Conservation (phyloP, 768 basidiomycete species). For the Melanogaster broomeanus region DNA sequence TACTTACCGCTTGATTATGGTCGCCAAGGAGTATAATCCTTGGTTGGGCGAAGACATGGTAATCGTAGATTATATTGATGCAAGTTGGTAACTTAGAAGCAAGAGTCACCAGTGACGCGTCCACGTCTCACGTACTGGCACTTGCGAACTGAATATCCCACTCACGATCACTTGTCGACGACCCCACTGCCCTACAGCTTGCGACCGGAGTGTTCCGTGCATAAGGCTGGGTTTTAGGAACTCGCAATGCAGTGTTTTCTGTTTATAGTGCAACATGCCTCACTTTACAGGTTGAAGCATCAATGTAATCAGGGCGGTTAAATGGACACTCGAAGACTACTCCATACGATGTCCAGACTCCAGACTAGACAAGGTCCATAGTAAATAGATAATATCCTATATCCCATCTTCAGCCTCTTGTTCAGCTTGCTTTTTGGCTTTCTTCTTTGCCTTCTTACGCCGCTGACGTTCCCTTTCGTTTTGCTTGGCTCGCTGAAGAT, state of each 20-base stretch:
- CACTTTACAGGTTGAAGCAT: too few relatives aligned
- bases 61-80: neutral
- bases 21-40: slow-evolving; percentile 74
- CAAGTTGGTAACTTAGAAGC: neutral
- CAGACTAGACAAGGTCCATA: too few relatives aligned
- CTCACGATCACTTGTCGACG: too few relatives aligned
- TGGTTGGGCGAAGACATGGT: slow-evolving; percentile 38
- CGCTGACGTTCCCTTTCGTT: slow-evolving; percentile 74
- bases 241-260: too few relatives aligned
- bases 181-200: slow-evolving; percentile 3
- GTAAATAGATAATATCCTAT: too few relatives aligned
- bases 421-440: slow-evolving; percentile 38
- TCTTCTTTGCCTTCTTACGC: slow-evolving; percentile 80
- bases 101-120: slow-evolving; percentile 3
- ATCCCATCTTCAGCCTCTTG: slow-evolving; percentile 12
- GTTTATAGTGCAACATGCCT: too few relatives aligned
- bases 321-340: too few relatives aligned
- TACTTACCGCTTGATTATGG: slow-evolving; percentile 78
- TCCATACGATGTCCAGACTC: too few relatives aligned
- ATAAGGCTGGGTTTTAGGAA: neutral
- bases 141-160: too few relatives aligned
- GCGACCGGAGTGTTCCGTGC: slow-evolving; percentile 24
- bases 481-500: slow-evolving; percentile 69
- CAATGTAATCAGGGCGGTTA: too few relatives aligned
- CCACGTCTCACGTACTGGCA: too few relatives aligned